Base-by-base conservation (phyloP, 2,329 filamentous ascomycete species). In the Zymoseptoria ardabiliae region DNA sequence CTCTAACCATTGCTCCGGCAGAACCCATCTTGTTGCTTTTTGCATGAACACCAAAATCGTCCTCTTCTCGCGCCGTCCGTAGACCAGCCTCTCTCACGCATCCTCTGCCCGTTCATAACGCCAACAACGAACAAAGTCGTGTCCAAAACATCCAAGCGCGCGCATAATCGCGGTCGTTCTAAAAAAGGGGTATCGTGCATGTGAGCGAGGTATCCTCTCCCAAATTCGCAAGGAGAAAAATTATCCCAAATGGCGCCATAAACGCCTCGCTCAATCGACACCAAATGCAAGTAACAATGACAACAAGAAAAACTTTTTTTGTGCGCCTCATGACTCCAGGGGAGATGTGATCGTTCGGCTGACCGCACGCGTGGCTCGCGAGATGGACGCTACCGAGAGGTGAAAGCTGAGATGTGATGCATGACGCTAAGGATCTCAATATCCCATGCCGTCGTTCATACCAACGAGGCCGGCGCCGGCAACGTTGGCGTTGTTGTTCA, bases 381-480 rank as follows among this genome's bases (percentile, higher is more conserved):
- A 41, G 17, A 10, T 17, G 10, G 11, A 13, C 35, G 35, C 35
- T 41, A 13, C 35, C 17, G 11, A 11, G 35, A 41, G 13, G 17
- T 17, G 35, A 13, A 45, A 45, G 35, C 35, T 13, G 35, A 13
- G 35, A 45, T 45, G 35, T 45, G 35, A n/a, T 17, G 35, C 35
- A 45, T 13, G 3, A 17, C 11, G 35, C 35, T 13, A n/a, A 17
- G 13, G 35, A 45, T n/a, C 56, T 67, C 62, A 71, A 56, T 69
- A 71, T 35, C 66, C 64, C 61, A 70, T 66, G 30, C 65, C 64
- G 57, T 66, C 68, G 53, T 51, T 61, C 68, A 84, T 82, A 58
- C 82, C 82, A 49, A 80, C 77, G 61, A 85, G 75, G 56, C 82
- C 82, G 59, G 77, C 77, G 51, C 77, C 78, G 22, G 79, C 81